A percentile compares a stretch with the other conserved stretches of the same genome.
Evolutionary conservation across 768 basidiomycete species (phyloP).

Genomic region (Royoungia palumana): DNA sequence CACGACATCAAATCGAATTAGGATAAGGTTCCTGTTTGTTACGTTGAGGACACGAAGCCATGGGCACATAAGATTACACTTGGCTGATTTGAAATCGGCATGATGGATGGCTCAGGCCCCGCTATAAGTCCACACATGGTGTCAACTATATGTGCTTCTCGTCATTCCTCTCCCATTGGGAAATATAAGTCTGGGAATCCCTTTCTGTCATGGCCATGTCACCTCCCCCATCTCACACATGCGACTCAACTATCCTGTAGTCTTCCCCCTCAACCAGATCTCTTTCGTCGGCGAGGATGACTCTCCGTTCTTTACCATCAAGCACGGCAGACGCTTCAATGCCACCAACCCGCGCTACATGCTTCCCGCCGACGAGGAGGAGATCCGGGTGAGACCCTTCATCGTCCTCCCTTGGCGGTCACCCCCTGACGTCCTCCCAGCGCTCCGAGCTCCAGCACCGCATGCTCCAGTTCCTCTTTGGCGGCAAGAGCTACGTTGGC

Average conservation of each 20-base stretch:
- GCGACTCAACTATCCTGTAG: conserved; percentile 31
- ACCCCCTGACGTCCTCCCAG: conserved; percentile 32
- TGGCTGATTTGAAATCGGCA: conserved; percentile 28
- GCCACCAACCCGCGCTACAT: conserved; percentile 54
- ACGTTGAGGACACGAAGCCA: conserved; percentile 17
- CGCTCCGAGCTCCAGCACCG: conserved; percentile 62
- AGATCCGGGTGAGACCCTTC: conserved; percentile 47
- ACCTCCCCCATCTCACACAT: conserved; percentile 19
- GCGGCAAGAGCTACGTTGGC: conserved; percentile 62
- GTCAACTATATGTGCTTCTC: conserved; percentile 28
- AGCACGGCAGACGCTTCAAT: conserved; percentile 55
- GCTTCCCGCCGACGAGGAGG: conserved; percentile 65
- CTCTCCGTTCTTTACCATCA: conserved; percentile 49
- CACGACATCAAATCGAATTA: conserved; percentile 69
- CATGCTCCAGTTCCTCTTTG: conserved; percentile 63
- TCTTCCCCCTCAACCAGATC: conserved; percentile 36
- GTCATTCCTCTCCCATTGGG: conserved; percentile 28
- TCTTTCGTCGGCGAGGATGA: conserved; percentile 42
- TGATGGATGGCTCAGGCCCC: conserved; percentile 27
- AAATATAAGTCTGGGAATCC: conserved; percentile 29
- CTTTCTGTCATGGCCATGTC: conserved; percentile 18
- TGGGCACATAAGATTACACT: conserved; percentile 27
- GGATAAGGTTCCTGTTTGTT: conserved; percentile 27
- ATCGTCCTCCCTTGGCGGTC: background rate
- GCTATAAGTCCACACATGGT: conserved; percentile 28